phyloP scores from a whole-genome alignment of 257 asterid species.

The Prunella vulgaris region DNA sequence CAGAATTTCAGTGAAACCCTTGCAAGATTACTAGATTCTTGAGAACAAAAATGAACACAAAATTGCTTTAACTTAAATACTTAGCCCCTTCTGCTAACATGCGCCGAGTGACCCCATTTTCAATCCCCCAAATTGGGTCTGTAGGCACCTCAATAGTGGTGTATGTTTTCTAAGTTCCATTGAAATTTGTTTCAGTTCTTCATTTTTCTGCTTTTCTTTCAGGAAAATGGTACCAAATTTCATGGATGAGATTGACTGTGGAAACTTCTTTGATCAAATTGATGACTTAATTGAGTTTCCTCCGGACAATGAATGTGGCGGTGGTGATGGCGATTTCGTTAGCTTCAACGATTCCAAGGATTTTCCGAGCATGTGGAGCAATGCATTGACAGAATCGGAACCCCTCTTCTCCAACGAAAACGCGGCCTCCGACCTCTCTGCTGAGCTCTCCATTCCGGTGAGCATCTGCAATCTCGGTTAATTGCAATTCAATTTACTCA shows the following conservation, averaged over 20 bases:
- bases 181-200: neutral
- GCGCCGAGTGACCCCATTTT: constrained; percentile 17
- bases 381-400: constrained; percentile 51
- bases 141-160: neutral
- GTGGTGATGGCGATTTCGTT: constrained; percentile 26
- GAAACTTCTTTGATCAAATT: constrained; percentile 77
- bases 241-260: constrained; percentile 69
- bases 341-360: constrained; percentile 42
- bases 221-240: constrained; percentile 53
- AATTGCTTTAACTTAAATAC: constrained; percentile 18
- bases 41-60: constrained; percentile 26
- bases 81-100: constrained; percentile 19
- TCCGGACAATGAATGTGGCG: constrained; percentile 44
- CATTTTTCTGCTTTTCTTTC: too few species aligned
- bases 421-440: constrained; percentile 51
- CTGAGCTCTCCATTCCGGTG: constrained; percentile 85
- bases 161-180: neutral
- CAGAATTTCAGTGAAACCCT: constrained; percentile 17
- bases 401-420: constrained; percentile 38
- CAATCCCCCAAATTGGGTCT: too few species aligned
- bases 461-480: constrained; percentile 13
- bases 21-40: constrained; percentile 5
- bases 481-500: neutral
- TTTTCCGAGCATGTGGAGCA: constrained; percentile 65
- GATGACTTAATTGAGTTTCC: constrained; percentile 88